Base-by-base conservation (phyloP, 331 rosid genomes). In the Phaseolus coccineus region DNA sequence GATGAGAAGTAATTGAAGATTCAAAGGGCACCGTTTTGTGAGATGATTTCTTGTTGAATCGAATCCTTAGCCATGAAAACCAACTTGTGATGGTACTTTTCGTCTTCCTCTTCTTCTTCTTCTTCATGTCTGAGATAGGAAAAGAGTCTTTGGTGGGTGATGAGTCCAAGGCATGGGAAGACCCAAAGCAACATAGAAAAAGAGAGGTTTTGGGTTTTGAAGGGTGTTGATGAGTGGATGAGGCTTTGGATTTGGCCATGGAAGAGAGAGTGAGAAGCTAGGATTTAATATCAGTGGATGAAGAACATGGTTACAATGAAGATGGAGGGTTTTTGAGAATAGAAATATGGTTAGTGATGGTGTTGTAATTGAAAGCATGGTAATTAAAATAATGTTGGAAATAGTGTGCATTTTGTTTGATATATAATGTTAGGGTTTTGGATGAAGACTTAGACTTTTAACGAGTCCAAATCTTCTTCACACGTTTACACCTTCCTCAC, bases 21-120 rank as follows among this genome's bases (percentile, higher is more conserved):
- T 83, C 87, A 46, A 91, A 47, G 84, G 94, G 92, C 71, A 84
- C 91, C 82, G 92, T 89, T 84, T 88, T 88, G 77, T 74, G n/a
- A 56, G 84, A 40, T 25, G 90, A 74, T n/a, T 76, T 85, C 39
- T 74, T 82, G 27, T 73, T 76, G 59, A 48, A 12, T 37, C 77
- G 73, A 69, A 81, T 61, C 42, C 25, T 53, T 59, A 33, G 51
- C 87, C 86, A 65, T 22, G 86, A 87, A 63, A 82, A 76, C 81
- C 86, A 76, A 8, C 75, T 81, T 27, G 1, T 8, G 16, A 1
- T 51, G 3, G 62, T 3, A 3, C 14, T 19, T 19, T 52, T 24
- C 6, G 3, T 57, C 22, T 15, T 44, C 5, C 55, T 74, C 19
- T 58, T 42, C 10, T 15, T 44, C 3, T 65, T 73, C 22, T 58